These are phyloP conservation scores for Plenodomus lindquistii DNA, from an alignment of 2,329 filamentous ascomycete species.

Conservation along the genomic window DNA sequence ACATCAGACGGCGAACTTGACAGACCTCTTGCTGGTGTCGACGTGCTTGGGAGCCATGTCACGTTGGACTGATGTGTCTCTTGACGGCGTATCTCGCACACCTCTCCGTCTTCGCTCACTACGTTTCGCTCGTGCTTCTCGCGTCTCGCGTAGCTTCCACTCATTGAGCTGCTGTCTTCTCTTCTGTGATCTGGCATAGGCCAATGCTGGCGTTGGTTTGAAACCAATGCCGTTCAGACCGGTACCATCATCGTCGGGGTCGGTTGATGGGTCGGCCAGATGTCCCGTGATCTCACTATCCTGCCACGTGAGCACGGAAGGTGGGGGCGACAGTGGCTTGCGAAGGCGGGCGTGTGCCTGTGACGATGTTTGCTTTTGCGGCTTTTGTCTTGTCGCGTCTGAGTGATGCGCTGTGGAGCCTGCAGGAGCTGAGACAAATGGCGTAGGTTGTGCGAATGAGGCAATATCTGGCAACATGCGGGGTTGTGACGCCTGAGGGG, in stretches of 20 bases:
- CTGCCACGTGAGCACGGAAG: constrained; percentile 56
- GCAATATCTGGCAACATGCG: constrained; percentile 37
- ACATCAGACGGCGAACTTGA: constrained; percentile 37
- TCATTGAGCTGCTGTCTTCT: constrained; percentile 62
- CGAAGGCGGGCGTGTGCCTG: constrained; percentile 22
- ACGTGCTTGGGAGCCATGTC: constrained; percentile 22
- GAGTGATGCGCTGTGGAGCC: constrained; percentile 8
- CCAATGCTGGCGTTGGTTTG: constrained; percentile 62
- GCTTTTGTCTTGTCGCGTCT: constrained; percentile 3
- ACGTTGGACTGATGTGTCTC: constrained; percentile 34
- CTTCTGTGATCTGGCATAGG: constrained; percentile 59
- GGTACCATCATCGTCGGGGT: constrained; percentile 64
- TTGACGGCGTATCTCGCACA: constrained; percentile 28
- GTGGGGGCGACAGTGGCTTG: constrained; percentile 33
- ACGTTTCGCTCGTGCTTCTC: constrained; percentile 61
- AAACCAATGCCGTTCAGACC: constrained; percentile 68
- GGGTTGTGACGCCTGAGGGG: constrained; percentile 38
- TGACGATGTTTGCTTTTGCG: constrained; percentile 6
- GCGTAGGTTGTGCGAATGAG: constrained; percentile 35
- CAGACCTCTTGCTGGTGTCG: constrained; percentile 24
- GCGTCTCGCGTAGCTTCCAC: constrained; percentile 62
- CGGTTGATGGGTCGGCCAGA: constrained; percentile 51
- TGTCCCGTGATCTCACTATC: constrained; percentile 67
- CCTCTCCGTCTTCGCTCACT: constrained; percentile 54
- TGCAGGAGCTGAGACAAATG: constrained; percentile 25